Base-by-base conservation (phyloP, 2,329 filamentous ascomycete genomes). In the Botryotinia globosa region DNA sequence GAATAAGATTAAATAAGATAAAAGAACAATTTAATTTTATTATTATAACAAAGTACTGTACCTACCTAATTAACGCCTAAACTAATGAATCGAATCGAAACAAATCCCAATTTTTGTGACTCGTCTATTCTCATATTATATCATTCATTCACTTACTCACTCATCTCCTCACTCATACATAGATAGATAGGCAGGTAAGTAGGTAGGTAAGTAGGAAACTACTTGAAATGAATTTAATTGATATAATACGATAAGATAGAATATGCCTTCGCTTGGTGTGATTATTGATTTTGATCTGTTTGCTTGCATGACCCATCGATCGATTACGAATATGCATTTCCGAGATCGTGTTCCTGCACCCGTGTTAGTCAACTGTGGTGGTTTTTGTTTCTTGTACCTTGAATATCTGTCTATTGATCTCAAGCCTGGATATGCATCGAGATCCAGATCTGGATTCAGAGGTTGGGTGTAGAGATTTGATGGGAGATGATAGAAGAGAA, bases 341-440 rank as follows among this genome's bases (percentile, higher is more conserved):
- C 89, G 81, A 91, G 84, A 77, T 90, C 87, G 78, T 91, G 89
- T 81, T 91, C 89, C 89, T 91, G 74, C 39, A 14, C 62, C 18
- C 8, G 16, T 16, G 66, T 76, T 67, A 76, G 67, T 58, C 56
- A 12, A 37, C 16, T 10, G 16, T 20, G 6, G 25, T 12, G 25
- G 12, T 25, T n/a, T n/a, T n/a, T n/a, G 22, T 25, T 61, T 25
- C 22, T 39, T 16, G 20, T 39, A 8, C 6, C n/a, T 54, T 5
- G 6, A 29, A 6, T 18, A 29, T 54, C 14, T 29, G 14, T 54
- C 51, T 34, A 34, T 34, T 34, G 34, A 34, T 34, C 34, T 34
- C 34, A 7, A 34, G 34, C 5, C 34, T 2, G 51, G 6, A 29
- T 54, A 54, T n/a, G 1, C 25, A 54, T 56, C 14, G 0, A 56